Evolutionary conservation across 108 stramenopile species (phyloP), one percentile per base, ranked within the genome.

Genomic region (Phaeodactylum tricornutum): DNA sequence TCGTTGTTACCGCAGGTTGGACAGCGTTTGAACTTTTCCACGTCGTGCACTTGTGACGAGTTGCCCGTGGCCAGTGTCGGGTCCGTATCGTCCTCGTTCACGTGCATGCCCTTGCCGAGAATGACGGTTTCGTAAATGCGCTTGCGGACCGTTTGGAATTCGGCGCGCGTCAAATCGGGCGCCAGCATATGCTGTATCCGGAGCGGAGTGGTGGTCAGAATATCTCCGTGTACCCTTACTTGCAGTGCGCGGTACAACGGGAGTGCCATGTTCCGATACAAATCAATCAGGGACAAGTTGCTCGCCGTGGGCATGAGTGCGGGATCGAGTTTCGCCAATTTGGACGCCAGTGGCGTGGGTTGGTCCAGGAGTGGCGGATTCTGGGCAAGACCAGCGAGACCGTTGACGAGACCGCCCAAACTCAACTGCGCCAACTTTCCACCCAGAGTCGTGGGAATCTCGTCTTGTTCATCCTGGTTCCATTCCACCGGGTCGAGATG

Each of bases 91-190:
- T 61, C 66, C 27, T 66, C 77, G 1, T 55, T 44, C 0, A 61
- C 67, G 24, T 71, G 56, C 15, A 79, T 62, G 1, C 88, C 84
- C 45, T 76, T 67, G 1, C 84, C 81, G 35, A 81, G 43, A 47
- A 91, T 66, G 44, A 91, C 88, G 0, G 88, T 87, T 29, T 84
- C 86, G 48, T 87, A 77, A 9, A 92, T 67, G n/a, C 91, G 69
- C 28, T 70, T 66, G 16, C 79, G 84, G 39, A 86, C 62, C 16
- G 64, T 44, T 15, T 50, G 63, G 37, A 92, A 72, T 66, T 87
- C 85, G 15, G 38, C 24, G 22, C 66, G 39, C 17, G 72, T 43
- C 19, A 86, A 47, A 40, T 87, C 85, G 1, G 81, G 67, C 24
- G 81, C 79, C 26, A 92, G 45, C 52, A 85, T 69, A 44, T 87